Conservation (phyloP, 164 flowering plant genomes). For the Berberis vulgaris region DNA sequence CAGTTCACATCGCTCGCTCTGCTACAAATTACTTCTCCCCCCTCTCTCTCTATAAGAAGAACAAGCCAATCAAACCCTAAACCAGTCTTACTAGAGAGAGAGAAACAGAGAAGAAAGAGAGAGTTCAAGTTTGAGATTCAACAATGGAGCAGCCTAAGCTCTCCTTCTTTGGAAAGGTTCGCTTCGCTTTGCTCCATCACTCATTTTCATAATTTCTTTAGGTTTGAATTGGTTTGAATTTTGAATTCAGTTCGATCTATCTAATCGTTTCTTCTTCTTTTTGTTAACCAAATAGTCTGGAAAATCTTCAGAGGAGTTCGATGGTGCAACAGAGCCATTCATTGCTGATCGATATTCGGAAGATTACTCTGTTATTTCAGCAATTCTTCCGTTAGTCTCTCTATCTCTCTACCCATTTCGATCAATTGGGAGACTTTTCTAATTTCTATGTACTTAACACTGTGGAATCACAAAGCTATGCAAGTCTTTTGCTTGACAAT, state of each 20-base stretch:
- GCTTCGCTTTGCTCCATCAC: neutral
- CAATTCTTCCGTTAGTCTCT: slow-evolving; percentile 47
- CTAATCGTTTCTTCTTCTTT: neutral
- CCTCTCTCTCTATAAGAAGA: no score
- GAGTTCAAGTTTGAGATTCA: neutral
- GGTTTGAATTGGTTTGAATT: neutral
- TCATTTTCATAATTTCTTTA: neutral
- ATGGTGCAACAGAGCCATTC: slow-evolving; percentile 36
- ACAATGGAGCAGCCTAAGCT: slow-evolving; percentile 24
- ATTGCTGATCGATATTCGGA: slow-evolving; percentile 19
- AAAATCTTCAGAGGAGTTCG: slow-evolving; percentile 29
- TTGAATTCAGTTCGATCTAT: neutral
- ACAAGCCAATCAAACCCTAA: no score
- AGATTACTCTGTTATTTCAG: slow-evolving; percentile 38
- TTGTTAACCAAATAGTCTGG: slow-evolving; percentile 15
- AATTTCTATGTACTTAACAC: no score
- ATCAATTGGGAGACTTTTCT: neutral
- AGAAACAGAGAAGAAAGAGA: no score
- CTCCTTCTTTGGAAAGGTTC: slow-evolving; percentile 21
- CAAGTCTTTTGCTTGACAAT: no score
- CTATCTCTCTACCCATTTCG: neutral
- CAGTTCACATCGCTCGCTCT: no score
- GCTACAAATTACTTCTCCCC: no score
- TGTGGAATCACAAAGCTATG: no score
- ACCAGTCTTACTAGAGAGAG: no score